Percentiles rank a stretch among this genome's conserved stretches.
Conservation (phyloP, 495 filamentous ascomycete species). For the Amorphotheca resinae region DNA sequence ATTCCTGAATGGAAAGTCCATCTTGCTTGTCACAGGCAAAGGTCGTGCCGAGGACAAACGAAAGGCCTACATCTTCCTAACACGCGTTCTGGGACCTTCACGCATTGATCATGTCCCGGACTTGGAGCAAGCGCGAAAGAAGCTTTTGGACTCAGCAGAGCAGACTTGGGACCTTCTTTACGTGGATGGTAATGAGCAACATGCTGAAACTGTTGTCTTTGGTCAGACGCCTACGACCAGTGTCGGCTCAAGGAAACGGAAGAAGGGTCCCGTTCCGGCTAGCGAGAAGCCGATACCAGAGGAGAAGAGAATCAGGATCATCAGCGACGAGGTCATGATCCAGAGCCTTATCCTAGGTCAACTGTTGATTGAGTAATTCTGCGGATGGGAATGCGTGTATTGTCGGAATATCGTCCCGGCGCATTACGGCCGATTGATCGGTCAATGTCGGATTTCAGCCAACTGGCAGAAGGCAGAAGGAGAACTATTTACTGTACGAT, state of each 20-base stretch:
- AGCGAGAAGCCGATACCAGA: slow-evolving; percentile 17
- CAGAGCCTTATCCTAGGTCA: slow-evolving; percentile 87
- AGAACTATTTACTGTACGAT: too few relatives aligned
- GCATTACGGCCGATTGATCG: not conserved
- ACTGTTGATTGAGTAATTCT: slow-evolving; percentile 31
- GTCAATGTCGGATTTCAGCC: not conserved
- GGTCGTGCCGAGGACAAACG: slow-evolving; percentile 48
- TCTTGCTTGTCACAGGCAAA: slow-evolving; percentile 66
- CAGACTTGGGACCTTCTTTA: slow-evolving; percentile 66
- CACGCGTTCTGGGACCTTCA: slow-evolving; percentile 62
- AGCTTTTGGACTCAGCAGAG: slow-evolving; percentile 39
- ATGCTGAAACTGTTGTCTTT: slow-evolving; percentile 34
- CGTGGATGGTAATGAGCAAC: slow-evolving; percentile 50
- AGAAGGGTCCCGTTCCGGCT: slow-evolving; percentile 25
- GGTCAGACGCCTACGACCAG: slow-evolving; percentile 14
- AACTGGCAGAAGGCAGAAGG: not conserved
- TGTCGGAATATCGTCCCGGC: not conserved
- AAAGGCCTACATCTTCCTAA: slow-evolving; percentile 53
- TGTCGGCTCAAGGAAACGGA: slow-evolving; percentile 33
- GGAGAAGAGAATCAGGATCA: slow-evolving; percentile 30
- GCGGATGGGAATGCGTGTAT: not conserved
- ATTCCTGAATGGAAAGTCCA: slow-evolving; percentile 50
- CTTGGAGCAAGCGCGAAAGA: slow-evolving; percentile 46
- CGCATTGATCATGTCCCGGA: slow-evolving; percentile 50
- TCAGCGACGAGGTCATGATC: slow-evolving; percentile 79